A percentile compares a stretch with the other conserved stretches of the same genome.
Evolutionary conservation across 495 filamentous ascomycete genomes (phyloP).

Genomic region (Aspergillus sparsus): DNA sequence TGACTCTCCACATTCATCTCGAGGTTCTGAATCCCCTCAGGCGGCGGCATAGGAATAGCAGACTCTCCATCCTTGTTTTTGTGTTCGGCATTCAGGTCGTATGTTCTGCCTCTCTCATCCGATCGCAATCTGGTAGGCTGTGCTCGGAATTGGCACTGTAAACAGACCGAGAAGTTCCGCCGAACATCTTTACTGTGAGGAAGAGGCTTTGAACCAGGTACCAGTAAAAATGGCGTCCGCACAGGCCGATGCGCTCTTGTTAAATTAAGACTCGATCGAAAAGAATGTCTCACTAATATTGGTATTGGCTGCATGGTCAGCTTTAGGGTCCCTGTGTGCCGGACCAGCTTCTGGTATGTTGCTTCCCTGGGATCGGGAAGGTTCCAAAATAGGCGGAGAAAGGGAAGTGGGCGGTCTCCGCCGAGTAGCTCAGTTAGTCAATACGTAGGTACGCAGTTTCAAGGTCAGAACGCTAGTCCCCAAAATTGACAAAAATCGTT

Average conservation of each 20-base stretch:
- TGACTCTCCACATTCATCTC: constrained; percentile 29
- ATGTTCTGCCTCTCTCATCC: constrained; percentile 28
- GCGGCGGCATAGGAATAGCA: constrained; percentile 7
- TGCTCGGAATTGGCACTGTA: constrained; percentile 43
- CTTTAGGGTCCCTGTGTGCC: constrained; percentile 24
- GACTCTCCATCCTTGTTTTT: constrained; percentile 20
- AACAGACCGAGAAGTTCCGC: constrained; percentile 41
- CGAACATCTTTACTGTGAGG: constrained; percentile 22
- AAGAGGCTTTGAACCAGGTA: constrained; percentile 26
- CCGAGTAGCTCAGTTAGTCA: neutral
- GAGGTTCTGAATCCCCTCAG: constrained; percentile 21
- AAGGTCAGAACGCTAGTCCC: neutral
- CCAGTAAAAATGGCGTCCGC: constrained; percentile 24
- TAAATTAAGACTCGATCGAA: constrained; percentile 33
- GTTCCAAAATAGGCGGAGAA: constrained; percentile 18
- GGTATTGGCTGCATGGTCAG: constrained; percentile 48
- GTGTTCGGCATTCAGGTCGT: constrained; percentile 25
- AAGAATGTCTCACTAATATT: constrained; percentile 43
- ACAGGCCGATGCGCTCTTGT: constrained; percentile 28
- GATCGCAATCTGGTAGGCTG: constrained; percentile 25
- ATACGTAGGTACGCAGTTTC: neutral
- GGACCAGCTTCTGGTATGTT: constrained; percentile 18
- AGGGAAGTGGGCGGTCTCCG: constrained; percentile 10
- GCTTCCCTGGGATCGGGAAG: constrained; percentile 15
- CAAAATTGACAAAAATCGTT: neutral